Base-by-base conservation (phyloP, 2,329 filamentous ascomycete species). In the Lachnellula arida region DNA sequence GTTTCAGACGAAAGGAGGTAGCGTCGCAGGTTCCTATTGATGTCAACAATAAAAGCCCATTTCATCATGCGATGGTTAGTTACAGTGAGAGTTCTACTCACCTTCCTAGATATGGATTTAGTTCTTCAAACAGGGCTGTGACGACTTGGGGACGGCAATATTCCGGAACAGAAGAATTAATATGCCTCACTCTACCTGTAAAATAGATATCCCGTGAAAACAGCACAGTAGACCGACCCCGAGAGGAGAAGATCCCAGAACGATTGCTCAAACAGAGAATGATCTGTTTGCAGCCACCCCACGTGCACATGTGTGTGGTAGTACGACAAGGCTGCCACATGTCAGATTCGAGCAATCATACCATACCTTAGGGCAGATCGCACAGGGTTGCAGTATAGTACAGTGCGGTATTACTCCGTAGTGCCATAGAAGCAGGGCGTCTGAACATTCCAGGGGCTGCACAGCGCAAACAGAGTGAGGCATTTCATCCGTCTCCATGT, bases 261-360 rank as follows among this genome's bases (percentile, higher is more conserved):
- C n/a, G 15, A 40, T 17, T 40, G n/a, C 37, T 49, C 17, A 14
- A 22, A 34, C 15, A 22, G 9, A 43, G n/a, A 44, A 15, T 1
- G 39, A 17, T 40, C 39, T 40, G 37, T 40, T 40, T 40, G 39
- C 39, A 17, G 15, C 39, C 39, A 5, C 17, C 39, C 4, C 15
- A 8, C 17, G 8, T 3, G 28, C 11, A 2, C 9, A 11, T 15
- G n/a, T 51, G 12, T 43, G 25, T 28, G 15, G 49, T 14, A 40
- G 14, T 5, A 51, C 12, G 39, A 39, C 49, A 51, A 51, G 40
- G 49, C 49, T 51, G 40, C 49, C 49, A 44, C 12, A n/a, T 44
- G 32, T 25, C 19, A 23, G 42, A 44, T 22, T 39, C n/a, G 9
- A 44, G 28, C 37, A 43, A 44, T 40, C 19, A 51, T 23, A 7